Evolutionary conservation across 306 rosid genomes (phyloP).

Genomic region (Pyrus bretschneideri): DNA sequence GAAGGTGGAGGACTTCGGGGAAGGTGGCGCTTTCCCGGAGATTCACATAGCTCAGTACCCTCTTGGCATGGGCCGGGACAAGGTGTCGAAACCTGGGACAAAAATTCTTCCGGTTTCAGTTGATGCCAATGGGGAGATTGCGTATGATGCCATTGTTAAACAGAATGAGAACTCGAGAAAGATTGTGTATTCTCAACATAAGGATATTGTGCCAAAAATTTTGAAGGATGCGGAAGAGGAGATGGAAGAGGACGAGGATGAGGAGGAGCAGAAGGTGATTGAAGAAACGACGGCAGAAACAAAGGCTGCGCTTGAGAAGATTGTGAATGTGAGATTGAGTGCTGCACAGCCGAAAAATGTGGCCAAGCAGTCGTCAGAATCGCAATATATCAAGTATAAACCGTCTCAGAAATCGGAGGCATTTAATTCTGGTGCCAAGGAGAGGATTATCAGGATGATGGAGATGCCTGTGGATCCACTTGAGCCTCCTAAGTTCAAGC

Average conservation of each 20-base stretch:
- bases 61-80: conserved; percentile 75
- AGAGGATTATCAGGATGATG: conserved; percentile 83
- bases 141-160: conserved; percentile 79
- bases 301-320: conserved; percentile 77
- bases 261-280: conserved; percentile 53
- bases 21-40: conserved; percentile 92
- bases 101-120: conserved; percentile 76
- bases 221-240: conserved; percentile 50
- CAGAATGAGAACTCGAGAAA: conserved; percentile 77
- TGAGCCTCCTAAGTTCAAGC: conserved; percentile 89
- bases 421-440: conserved; percentile 80
- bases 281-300: conserved; percentile 76
- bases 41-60: conserved; percentile 89
- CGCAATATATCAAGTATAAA: conserved; percentile 76
- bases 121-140: conserved; percentile 74
- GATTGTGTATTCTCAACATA: conserved; percentile 73
- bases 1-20: conserved; percentile 75
- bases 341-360: conserved; percentile 85
- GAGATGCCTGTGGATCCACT: conserved; percentile 95
- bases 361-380: conserved; percentile 57
- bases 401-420: conserved; percentile 80
- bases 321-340: conserved; percentile 75
- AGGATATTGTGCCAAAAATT: conserved; percentile 62
- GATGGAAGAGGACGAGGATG: conserved; percentile 42
- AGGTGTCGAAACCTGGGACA: conserved; percentile 44